phyloP scores from a whole-genome alignment of 1,284 basidiomycete genomes.

The Stygiomarasmius scandens region DNA sequence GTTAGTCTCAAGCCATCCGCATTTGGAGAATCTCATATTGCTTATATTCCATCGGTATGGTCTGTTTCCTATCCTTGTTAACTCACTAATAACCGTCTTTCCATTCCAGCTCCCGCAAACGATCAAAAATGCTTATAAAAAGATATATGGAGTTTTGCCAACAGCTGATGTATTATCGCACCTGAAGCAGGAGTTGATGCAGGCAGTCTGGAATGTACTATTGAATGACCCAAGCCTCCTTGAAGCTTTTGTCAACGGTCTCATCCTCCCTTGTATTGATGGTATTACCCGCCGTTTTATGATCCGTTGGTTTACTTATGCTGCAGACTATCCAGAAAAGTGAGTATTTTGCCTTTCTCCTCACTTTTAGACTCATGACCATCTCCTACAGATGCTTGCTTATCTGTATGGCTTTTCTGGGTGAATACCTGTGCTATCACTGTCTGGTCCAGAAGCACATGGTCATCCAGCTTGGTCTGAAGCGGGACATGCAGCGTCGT shows the following conservation, averaged over 20 bases:
- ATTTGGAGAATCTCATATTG: constrained; percentile 30
- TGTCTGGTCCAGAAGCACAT: constrained; percentile 26
- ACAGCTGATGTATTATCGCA: constrained; percentile 22
- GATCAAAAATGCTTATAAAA: background rate
- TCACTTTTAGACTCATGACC: background rate
- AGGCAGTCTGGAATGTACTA: constrained; percentile 26
- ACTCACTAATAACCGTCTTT: background rate
- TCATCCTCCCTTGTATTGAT: constrained; percentile 29
- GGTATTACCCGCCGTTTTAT: constrained; percentile 26
- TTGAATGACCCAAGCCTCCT: constrained; percentile 28
- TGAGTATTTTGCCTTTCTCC: constrained; percentile 22
- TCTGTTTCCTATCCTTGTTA: background rate
- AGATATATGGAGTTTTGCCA: background rate
- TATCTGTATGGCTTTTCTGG: constrained; percentile 31
- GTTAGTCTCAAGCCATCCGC: constrained; percentile 19
- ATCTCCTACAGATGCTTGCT: constrained; percentile 25
- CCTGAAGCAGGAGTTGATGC: constrained; percentile 31
- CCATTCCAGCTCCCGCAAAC: constrained; percentile 13
- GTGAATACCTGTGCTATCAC: constrained; percentile 31
- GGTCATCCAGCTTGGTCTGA: constrained; percentile 15
- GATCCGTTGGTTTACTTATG: constrained; percentile 34
- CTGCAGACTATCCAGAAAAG: constrained; percentile 36
- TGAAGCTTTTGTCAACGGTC: constrained; percentile 30
- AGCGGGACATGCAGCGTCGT: background rate
- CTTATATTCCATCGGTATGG: constrained; percentile 34